These are phyloP conservation scores for Claviceps sp. DNA, from an alignment of 2,329 filamentous ascomycete species.

Conservation along the genomic window DNA sequence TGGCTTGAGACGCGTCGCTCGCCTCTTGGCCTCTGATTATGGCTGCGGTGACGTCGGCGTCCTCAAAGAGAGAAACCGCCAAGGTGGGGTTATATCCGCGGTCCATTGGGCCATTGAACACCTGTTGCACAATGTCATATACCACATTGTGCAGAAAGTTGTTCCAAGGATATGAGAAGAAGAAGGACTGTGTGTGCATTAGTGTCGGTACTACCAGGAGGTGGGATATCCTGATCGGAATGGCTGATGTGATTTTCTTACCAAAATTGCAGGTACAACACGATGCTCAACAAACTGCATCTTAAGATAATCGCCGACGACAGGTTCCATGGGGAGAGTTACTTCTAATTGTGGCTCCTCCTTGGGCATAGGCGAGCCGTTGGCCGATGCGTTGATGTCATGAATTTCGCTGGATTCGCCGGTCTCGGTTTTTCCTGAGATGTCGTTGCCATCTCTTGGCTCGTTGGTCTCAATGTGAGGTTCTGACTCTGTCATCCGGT, in stretches of 20 bases:
- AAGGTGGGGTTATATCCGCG: constrained; percentile 82
- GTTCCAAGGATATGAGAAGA: constrained; percentile 98
- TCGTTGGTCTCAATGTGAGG: background rate
- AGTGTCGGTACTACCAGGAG: constrained; percentile 1
- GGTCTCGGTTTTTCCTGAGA: no score
- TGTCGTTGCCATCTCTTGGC: no score
- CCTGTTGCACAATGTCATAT: constrained; percentile 96
- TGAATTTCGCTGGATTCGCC: no score
- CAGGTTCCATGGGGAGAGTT: constrained; percentile 36
- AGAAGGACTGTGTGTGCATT: constrained; percentile 57
- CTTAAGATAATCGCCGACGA: constrained; percentile 90
- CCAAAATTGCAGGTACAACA: constrained; percentile 89
- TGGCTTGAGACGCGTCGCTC: constrained; percentile 73
- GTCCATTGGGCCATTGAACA: constrained; percentile 97
- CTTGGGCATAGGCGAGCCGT: constrained; percentile 2
- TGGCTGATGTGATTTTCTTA: constrained; percentile 33
- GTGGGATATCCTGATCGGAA: background rate
- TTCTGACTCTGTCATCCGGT: background rate
- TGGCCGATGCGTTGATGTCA: background rate
- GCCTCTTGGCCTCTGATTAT: constrained; percentile 83
- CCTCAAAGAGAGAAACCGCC: constrained; percentile 86
- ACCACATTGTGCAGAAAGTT: constrained; percentile 99
- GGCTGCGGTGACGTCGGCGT: constrained; percentile 74
- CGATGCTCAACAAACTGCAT: constrained; percentile 91
- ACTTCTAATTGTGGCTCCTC: constrained; percentile 9